Conservation (phyloP, 1,284 basidiomycete species). For the Pseudozyma thailandica region DNA sequence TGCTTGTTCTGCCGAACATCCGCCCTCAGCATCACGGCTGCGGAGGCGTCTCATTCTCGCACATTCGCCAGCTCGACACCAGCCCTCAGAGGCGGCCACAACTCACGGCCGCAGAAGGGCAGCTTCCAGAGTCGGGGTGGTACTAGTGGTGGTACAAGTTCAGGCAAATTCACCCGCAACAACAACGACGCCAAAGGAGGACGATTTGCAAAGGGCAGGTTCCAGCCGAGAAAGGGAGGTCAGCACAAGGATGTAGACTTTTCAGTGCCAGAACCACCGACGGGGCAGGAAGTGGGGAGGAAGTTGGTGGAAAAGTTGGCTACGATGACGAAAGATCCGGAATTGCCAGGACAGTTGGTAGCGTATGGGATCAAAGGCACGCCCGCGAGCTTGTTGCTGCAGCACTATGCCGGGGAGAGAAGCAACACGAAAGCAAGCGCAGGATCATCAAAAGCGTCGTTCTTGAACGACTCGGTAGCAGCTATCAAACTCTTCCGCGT, state of each 20-base stretch:
- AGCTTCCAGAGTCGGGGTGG: too few relatives aligned
- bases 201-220: constrained; percentile 11
- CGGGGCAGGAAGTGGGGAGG: constrained; percentile 26
- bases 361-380: constrained; percentile 39
- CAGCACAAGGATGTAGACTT: constrained; percentile 22
- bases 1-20: constrained; percentile 5
- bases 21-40: neutral
- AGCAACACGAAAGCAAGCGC: neutral
- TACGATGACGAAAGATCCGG: constrained; percentile 12
- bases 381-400: constrained; percentile 13
- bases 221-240: neutral
- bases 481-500: constrained; percentile 20
- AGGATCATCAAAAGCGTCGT: neutral
- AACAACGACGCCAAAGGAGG: neutral
- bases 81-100: too few relatives aligned
- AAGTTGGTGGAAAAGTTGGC: constrained; percentile 20
- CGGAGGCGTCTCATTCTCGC: constrained; percentile 5
- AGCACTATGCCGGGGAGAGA: neutral
- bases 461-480: neutral
- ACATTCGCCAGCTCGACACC: constrained; percentile 12
- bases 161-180: too few relatives aligned
- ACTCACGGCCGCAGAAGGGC: constrained; percentile 2
- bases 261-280: constrained; percentile 19
- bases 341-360: constrained; percentile 23
- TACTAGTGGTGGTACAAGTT: too few relatives aligned